phyloP scores from a whole-genome alignment of 1,139 yeast species.

The Yamadazyma friedrichii region DNA sequence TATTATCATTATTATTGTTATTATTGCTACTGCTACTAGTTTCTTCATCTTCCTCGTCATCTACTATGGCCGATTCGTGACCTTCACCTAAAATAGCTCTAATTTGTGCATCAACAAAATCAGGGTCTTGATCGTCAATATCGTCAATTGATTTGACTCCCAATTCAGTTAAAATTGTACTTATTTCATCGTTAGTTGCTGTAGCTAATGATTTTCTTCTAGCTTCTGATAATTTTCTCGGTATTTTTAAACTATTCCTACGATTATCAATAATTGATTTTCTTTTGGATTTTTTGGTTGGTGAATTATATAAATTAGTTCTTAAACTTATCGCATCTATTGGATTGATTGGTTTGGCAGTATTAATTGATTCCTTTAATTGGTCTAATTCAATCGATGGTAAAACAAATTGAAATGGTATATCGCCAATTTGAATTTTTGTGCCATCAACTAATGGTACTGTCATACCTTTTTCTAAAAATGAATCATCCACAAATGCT shows the following conservation, averaged over 20 bases:
- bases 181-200: slow-evolving; percentile 42
- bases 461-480: slow-evolving; percentile 86
- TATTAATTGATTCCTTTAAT: slow-evolving; percentile 15
- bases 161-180: slow-evolving; percentile 36
- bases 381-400: slow-evolving; percentile 51
- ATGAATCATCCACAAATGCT: slow-evolving; percentile 88
- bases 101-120: slow-evolving; percentile 35
- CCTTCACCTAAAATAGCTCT: slow-evolving; percentile 33
- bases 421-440: slow-evolving; percentile 89
- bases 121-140: slow-evolving; percentile 35
- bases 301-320: slow-evolving; percentile 38
- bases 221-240: slow-evolving; percentile 36
- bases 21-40: slow-evolving; percentile 16
- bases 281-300: slow-evolving; percentile 16
- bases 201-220: slow-evolving; percentile 41
- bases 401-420: slow-evolving; percentile 79
- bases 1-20: neutral
- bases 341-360: slow-evolving; percentile 47
- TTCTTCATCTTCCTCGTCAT: slow-evolving; percentile 19
- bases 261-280: slow-evolving; percentile 9
- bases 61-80: slow-evolving; percentile 19
- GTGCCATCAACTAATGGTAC: slow-evolving; percentile 81
- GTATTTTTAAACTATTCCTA: slow-evolving; percentile 13
- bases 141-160: slow-evolving; percentile 39
- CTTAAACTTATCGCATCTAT: slow-evolving; percentile 54